Conservation (phyloP, 768 basidiomycete genomes). For the Serendipita sp. region DNA sequence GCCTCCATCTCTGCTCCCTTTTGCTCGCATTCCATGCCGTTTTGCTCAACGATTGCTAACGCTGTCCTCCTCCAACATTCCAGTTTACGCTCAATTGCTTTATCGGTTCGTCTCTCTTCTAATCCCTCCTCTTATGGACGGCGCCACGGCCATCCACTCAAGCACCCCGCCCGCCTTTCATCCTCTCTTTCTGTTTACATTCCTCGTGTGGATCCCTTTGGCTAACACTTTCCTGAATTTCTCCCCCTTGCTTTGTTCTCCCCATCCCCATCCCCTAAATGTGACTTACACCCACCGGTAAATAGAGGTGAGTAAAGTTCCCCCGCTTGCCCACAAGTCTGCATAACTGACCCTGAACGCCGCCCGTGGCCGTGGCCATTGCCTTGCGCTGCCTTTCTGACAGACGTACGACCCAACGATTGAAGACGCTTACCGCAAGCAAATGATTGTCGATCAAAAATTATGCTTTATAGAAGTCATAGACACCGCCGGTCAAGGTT, state of each 20-base stretch:
- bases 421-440: slow-evolving; percentile 95
- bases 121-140: neutral
- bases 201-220: neutral
- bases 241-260: neutral
- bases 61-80: slow-evolving; percentile 4
- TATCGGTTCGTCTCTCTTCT: slow-evolving; percentile 48
- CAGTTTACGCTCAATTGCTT: slow-evolving; percentile 94
- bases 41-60: neutral
- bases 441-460: slow-evolving; percentile 82
- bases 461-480: slow-evolving; percentile 96
- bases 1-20: neutral
- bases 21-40: neutral
- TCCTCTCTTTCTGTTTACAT: neutral
- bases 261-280: no score
- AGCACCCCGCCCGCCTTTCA: neutral
- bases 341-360: neutral
- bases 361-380: slow-evolving; percentile 6
- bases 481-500: slow-evolving; percentile 95
- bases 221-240: slow-evolving; percentile 3
- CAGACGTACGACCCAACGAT: slow-evolving; percentile 97
- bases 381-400: slow-evolving; percentile 1
- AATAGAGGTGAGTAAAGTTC: neutral
- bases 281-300: neutral
- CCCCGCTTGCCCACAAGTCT: neutral
- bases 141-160: neutral